A percentile compares a stretch with the other conserved stretches of the same genome.
These are phyloP conservation scores for Penicillium sclerotigenum DNA, from an alignment of 2,329 filamentous ascomycete genomes.

Conservation along the genomic window DNA sequence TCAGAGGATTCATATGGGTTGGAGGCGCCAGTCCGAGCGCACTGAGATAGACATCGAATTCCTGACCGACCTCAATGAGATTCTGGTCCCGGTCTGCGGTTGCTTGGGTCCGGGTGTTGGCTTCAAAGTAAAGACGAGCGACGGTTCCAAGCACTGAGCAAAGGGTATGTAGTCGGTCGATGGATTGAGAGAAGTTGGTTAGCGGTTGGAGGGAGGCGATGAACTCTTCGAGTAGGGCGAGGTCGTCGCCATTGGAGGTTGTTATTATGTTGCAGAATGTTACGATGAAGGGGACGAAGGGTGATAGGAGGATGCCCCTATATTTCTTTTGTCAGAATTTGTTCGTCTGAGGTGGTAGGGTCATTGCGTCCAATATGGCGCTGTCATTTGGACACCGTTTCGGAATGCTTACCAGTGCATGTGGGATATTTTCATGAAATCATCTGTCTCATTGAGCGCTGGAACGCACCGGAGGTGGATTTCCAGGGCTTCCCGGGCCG, in stretches of 20 bases:
- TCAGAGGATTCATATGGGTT: background rate
- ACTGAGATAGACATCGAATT: conserved; percentile 64
- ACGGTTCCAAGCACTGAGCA: conserved; percentile 62
- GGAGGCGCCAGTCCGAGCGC: conserved; percentile 59
- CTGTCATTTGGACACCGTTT: background rate
- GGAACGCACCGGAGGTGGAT: conserved; percentile 32
- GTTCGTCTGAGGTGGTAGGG: background rate
- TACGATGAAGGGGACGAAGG: conserved; percentile 51
- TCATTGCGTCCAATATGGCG: background rate
- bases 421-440: conserved; percentile 33
- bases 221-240: conserved; percentile 56
- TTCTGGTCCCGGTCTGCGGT: conserved; percentile 47
- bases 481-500: conserved; percentile 36
- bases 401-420: conserved; percentile 33
- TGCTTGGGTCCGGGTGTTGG: conserved; percentile 56
- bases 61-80: conserved; percentile 53
- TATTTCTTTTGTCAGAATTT: background rate
- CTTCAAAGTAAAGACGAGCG: conserved; percentile 60
- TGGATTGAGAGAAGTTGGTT: conserved; percentile 55
- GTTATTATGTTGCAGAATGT: conserved; percentile 52
- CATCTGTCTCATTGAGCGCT: conserved; percentile 26
- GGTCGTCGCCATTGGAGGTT: conserved; percentile 52
- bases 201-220: conserved; percentile 54
- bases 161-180: conserved; percentile 60
- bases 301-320: conserved; percentile 43